These are phyloP conservation scores for Fusarium sp. DNA, from an alignment of 2,329 filamentous ascomycete species.

Conservation along the genomic window DNA sequence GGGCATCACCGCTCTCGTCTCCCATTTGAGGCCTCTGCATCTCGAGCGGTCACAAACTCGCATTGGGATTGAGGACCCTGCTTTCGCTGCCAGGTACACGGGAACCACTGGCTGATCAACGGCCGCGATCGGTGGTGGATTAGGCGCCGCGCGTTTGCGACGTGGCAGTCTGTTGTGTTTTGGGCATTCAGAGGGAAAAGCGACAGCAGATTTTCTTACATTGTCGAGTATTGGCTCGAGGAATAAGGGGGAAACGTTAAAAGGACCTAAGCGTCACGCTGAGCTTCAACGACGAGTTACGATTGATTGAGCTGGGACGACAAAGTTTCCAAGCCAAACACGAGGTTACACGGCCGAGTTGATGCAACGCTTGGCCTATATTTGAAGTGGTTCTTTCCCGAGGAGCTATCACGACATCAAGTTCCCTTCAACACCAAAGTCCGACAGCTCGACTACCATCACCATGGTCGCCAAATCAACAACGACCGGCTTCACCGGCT, in stretches of 20 bases:
- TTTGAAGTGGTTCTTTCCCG: not conserved
- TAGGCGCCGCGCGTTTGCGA: slow-evolving; percentile 19
- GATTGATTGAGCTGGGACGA: not conserved
- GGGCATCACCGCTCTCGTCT: slow-evolving; percentile 26
- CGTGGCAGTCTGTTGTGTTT: slow-evolving; percentile 35
- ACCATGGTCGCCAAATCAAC: slow-evolving; percentile 46
- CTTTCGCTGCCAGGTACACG: slow-evolving; percentile 21
- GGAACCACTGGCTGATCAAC: slow-evolving; percentile 29
- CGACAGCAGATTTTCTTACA: not conserved
- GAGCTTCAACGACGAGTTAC: not conserved
- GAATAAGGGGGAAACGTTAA: not conserved
- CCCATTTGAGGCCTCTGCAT: slow-evolving; percentile 5
- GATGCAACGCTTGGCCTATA: not conserved
- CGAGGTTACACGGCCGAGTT: not conserved
- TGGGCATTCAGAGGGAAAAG: slow-evolving; percentile 10
- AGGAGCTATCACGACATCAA: not conserved
- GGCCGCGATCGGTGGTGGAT: slow-evolving; percentile 30
- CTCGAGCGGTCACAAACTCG: not conserved
- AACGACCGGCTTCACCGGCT: slow-evolving; percentile 47
- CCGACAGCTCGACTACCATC: not conserved
- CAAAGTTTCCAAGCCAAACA: not conserved
- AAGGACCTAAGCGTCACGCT: not conserved
- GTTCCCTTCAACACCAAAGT: not conserved
- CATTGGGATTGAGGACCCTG: not conserved
- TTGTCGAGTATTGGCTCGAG: not conserved